Base-by-base conservation (phyloP, 228 moss, liverwort and hornwort genomes). In the Sphagnum fallax region DNA sequence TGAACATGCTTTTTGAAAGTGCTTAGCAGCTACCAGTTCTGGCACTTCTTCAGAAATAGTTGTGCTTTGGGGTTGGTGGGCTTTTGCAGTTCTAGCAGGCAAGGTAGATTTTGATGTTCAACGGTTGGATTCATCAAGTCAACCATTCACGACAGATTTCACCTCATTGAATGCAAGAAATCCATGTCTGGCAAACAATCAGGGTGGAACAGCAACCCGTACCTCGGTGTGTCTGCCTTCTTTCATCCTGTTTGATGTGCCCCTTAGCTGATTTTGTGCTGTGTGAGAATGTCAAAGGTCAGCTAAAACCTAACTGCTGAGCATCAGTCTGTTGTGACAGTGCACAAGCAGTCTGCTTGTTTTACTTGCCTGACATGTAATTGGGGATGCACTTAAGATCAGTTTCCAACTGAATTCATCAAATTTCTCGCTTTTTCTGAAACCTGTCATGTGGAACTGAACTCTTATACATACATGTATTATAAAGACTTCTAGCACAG, bases 51-150 rank as follows among this genome's bases (percentile, higher is more conserved):
- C 55, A 57, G 55, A 57, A 57, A 8, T 32, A 32, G 32, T 32
- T 32, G 32, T 32, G 32, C 32, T 32, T 32, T 32, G 32, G 32
- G 32, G 32, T 32, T 32, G 32, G 32, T 32, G 6, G 61, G 48
- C 12, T 16, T 62, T 71, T 11, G 69, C 80, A 91, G 88, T 74
- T 52, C 70, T 91, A 60, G 83, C 76, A 6, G 91, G 91, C 51
- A 80, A 88, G 55, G 88, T 83, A 50, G 91, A 91, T 72, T 91
- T 91, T 70, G 86, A 83, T 9, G 88, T 91, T 48, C 78, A 83
- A 66, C 83, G 68, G 65, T 76, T 91, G 66, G 72, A 80, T 61
- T 88, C 91, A 6, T 78, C 80, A 53, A 82, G 86, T 51, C 69
- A 71, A 16, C 48, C 76, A 15, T 91, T 78, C n/a, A 84, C 80